phyloP scores from a whole-genome alignment of 257 asterid genomes.

The Scutellaria baicalensis region DNA sequence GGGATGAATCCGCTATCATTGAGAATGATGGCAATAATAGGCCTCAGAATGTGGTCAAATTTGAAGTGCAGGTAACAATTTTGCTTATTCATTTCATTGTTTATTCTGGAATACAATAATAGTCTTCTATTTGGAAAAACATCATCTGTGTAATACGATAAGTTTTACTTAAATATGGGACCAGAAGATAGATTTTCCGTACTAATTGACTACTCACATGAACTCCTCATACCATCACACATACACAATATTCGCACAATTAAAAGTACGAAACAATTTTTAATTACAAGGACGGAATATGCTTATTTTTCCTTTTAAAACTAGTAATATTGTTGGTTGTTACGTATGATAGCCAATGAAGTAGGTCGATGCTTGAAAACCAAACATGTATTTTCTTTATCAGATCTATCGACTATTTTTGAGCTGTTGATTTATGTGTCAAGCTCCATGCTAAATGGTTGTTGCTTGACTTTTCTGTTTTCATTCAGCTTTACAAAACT shows the following conservation, averaged over 20 bases:
- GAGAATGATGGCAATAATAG: conserved; percentile 44
- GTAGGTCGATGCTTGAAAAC: too few species aligned
- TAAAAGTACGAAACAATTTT: too few species aligned
- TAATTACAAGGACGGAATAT: too few species aligned
- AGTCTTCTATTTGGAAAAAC: neutral
- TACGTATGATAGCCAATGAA: too few species aligned
- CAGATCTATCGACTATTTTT: neutral
- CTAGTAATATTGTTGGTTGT: too few species aligned
- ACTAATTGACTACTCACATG: neutral
- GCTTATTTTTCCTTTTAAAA: too few species aligned
- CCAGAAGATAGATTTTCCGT: neutral
- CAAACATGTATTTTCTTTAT: too few species aligned
- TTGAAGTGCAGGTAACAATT: conserved; percentile 82
- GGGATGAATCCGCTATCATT: conserved; percentile 45
- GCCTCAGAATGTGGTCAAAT: conserved; percentile 61
- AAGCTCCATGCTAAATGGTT: neutral
- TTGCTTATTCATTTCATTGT: neutral
- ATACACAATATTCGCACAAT: too few species aligned
- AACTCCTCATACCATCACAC: neutral
- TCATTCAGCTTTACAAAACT: conserved; percentile 80
- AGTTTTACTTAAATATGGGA: neutral
- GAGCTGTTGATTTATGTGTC: neutral
- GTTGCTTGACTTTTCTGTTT: neutral
- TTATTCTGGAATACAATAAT: neutral
- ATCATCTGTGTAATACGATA: neutral